Evolutionary conservation across 2,329 filamentous ascomycete genomes (phyloP).

Genomic region (Penicillium occitanis): DNA sequence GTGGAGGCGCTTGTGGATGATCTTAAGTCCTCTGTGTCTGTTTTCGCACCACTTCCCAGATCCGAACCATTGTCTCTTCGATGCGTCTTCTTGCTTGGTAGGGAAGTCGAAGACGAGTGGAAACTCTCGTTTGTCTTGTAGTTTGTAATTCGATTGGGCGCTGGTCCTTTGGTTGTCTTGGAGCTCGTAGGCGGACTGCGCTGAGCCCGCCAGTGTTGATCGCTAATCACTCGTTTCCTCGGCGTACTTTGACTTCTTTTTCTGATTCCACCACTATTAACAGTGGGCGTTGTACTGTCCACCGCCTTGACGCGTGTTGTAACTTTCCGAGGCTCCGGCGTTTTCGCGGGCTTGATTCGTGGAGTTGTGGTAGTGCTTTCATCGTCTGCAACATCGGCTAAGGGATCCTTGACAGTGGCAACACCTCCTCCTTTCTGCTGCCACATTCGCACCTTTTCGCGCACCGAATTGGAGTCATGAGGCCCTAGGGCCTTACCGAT

Average conservation of each 20-base stretch:
- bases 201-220: conserved; percentile 74
- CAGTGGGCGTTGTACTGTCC: conserved; percentile 22
- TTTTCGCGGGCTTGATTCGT: conserved; percentile 30
- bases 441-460: conserved; percentile 79
- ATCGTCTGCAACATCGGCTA: conserved; percentile 54
- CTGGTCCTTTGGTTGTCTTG: conserved; percentile 39
- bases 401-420: conserved; percentile 57
- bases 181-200: conserved; percentile 47
- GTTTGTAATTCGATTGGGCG: conserved; percentile 45
- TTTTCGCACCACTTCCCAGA: conserved; percentile 27
- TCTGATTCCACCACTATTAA: conserved; percentile 27
- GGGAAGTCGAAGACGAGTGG: conserved; percentile 29
- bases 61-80: conserved; percentile 28
- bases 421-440: conserved; percentile 73
- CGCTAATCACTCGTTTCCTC: conserved; percentile 89
- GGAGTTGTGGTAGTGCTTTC: conserved; percentile 38
- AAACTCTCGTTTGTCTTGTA: conserved; percentile 38
- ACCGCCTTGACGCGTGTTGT: conserved; percentile 26
- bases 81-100: conserved; percentile 30
- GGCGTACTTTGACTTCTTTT: conserved; percentile 61
- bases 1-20: conserved; percentile 27
- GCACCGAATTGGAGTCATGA: conserved; percentile 65
- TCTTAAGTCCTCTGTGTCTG: conserved; percentile 31
- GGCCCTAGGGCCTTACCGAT: conserved; percentile 55
- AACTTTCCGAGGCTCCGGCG: conserved; percentile 10